These are phyloP conservation scores for Litsea cubeba DNA, from an alignment of 164 flowering plant genomes.

Conservation along the genomic window DNA sequence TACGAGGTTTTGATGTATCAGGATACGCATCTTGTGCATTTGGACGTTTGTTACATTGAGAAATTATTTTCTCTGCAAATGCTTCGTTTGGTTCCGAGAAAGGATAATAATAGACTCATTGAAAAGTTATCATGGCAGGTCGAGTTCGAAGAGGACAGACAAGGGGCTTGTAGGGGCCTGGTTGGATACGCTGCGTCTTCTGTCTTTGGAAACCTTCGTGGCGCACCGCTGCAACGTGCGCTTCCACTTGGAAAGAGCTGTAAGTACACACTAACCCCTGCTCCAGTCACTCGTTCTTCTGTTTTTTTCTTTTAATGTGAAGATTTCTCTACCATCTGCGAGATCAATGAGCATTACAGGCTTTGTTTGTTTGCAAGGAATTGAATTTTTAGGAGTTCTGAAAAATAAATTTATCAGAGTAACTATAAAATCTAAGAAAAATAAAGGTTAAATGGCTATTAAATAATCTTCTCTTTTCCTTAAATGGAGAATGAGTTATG, in stretches of 20 bases:
- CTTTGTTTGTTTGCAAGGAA: too few relatives aligned
- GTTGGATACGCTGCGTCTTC: slow-evolving; percentile 35
- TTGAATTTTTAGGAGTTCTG: too few relatives aligned
- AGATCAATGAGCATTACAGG: too few relatives aligned
- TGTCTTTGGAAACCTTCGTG: slow-evolving; percentile 38
- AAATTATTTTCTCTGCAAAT: background rate
- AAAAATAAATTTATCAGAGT: too few relatives aligned
- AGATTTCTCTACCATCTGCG: background rate
- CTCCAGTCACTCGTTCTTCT: background rate
- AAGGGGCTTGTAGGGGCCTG: slow-evolving; percentile 29
- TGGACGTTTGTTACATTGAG: background rate
- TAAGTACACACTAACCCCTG: slow-evolving; percentile 22
- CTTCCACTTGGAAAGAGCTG: slow-evolving; percentile 32
- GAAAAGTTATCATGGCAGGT: slow-evolving; percentile 14
- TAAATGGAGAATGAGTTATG: too few relatives aligned
- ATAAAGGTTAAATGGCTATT: too few relatives aligned
- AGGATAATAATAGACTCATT: background rate
- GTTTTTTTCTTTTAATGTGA: background rate
- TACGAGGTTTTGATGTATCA: too few relatives aligned
- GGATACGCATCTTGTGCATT: background rate
- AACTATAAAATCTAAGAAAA: too few relatives aligned
- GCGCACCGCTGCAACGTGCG: slow-evolving; percentile 45
- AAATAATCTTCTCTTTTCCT: too few relatives aligned
- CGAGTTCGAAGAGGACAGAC: slow-evolving; percentile 19
- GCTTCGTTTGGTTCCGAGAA: background rate